A percentile compares a stretch with the other conserved stretches of the same genome.
Conservation (phyloP, 2,329 filamentous ascomycete species). For the Venturia asperata region DNA sequence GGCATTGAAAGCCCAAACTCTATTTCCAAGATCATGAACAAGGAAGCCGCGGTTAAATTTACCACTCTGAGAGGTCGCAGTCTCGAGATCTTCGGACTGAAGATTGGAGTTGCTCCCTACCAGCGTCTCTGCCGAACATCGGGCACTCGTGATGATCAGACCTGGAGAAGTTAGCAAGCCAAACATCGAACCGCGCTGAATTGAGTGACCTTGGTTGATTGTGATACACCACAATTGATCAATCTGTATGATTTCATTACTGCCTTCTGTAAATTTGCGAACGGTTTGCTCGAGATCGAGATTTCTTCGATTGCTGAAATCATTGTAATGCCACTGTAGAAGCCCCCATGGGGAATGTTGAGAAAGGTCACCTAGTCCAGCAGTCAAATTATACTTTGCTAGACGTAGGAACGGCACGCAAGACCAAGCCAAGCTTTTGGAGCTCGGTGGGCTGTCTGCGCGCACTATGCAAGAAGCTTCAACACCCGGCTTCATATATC, state of each 20-base stretch:
- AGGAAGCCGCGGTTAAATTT: neutral
- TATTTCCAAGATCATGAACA: neutral
- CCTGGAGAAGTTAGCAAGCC: neutral
- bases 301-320: neutral
- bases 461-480: neutral
- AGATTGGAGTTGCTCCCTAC: neutral
- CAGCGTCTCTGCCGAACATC: neutral
- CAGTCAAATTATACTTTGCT: neutral
- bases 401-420: neutral
- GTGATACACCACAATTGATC: constrained; percentile 1
- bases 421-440: neutral
- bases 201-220: neutral
- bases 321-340: constrained; percentile 4
- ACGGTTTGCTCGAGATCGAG: neutral
- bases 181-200: neutral
- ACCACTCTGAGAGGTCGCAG: neutral
- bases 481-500: neutral
- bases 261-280: neutral
- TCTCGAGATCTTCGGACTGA: neutral
- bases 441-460: neutral
- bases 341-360: neutral
- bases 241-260: neutral
- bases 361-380: neutral
- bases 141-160: neutral
- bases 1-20: neutral